Conservation (phyloP, 2,329 filamentous ascomycete species). For the Fonsecaea nubica region DNA sequence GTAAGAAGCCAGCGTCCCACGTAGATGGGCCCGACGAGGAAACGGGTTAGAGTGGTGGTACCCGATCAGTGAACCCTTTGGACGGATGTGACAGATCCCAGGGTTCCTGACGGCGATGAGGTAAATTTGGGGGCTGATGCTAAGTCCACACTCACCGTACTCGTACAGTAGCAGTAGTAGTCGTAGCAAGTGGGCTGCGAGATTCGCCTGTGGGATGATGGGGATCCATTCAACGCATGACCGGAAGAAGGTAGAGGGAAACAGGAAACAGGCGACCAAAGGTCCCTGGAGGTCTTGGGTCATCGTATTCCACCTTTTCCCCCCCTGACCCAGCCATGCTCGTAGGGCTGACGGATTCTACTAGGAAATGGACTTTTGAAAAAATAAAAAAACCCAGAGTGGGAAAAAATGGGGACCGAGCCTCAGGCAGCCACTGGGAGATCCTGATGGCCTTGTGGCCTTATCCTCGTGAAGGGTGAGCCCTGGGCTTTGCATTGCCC, state of each 20-base stretch:
- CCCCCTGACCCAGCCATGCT: background rate
- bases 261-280: conserved; percentile 15
- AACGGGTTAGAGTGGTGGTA: conserved; percentile 1
- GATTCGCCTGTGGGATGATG: background rate
- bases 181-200: conserved; percentile 1
- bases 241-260: background rate
- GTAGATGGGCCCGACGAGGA: conserved; percentile 10
- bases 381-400: background rate
- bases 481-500: conserved; percentile 20
- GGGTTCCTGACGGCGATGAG: conserved; percentile 21
- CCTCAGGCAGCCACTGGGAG: conserved; percentile 15
- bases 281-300: conserved; percentile 8
- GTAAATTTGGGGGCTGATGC: conserved; percentile 38
- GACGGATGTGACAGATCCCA: conserved; percentile 7
- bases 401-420: background rate
- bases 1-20: conserved; percentile 1
- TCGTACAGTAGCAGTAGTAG: too few species aligned
- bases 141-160: conserved; percentile 18
- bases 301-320: background rate
- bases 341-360: conserved; percentile 32
- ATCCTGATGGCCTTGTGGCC: conserved; percentile 11
- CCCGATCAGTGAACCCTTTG: conserved; percentile 8
- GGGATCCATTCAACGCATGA: background rate
- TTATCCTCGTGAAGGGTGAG: conserved; percentile 7
- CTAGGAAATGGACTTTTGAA: conserved; percentile 26